phyloP scores from a whole-genome alignment of 345 rosid genomes.

The Erysimum cheiranthoides region DNA sequence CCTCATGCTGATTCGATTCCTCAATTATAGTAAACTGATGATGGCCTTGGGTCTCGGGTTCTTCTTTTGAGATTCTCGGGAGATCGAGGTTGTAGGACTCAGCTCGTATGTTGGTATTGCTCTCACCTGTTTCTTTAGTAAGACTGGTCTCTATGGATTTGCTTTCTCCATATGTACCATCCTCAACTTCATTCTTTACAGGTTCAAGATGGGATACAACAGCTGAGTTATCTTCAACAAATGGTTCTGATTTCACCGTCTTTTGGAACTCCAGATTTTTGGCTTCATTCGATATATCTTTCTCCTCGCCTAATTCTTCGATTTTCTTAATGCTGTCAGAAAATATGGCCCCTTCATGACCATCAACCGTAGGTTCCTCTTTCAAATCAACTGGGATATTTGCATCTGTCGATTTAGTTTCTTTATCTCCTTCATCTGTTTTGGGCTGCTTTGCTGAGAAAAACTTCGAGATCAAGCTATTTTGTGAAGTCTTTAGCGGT shows the following conservation, averaged over 20 bases:
- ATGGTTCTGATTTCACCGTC: constrained; percentile 32
- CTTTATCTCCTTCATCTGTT: constrained; percentile 48
- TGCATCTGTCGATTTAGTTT: constrained; percentile 35
- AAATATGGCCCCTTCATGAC: constrained; percentile 6
- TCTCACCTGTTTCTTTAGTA: constrained; percentile 17
- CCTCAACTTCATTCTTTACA: constrained; percentile 27
- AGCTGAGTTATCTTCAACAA: constrained; percentile 15
- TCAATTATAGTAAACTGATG: not conserved
- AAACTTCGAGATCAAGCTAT: constrained; percentile 72
- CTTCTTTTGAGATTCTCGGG: constrained; percentile 13
- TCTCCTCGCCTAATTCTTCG: constrained; percentile 24
- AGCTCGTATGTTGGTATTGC: not conserved
- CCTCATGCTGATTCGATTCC: constrained; percentile 9
- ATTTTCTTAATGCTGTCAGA: constrained; percentile 23
- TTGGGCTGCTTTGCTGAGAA: constrained; percentile 60
- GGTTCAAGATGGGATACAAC: not conserved
- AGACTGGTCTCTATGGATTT: constrained; percentile 1
- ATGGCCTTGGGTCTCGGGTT: not conserved
- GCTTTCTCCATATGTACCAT: constrained; percentile 13
- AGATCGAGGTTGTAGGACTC: constrained; percentile 8
- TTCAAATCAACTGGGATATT: constrained; percentile 35
- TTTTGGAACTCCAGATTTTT: constrained; percentile 3
- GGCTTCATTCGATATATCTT: constrained; percentile 22
- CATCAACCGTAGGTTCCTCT: constrained; percentile 41
- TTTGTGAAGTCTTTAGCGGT: constrained; percentile 56